phyloP scores from a whole-genome alignment of 257 asterid species.

The Lycium ferocissimum region DNA sequence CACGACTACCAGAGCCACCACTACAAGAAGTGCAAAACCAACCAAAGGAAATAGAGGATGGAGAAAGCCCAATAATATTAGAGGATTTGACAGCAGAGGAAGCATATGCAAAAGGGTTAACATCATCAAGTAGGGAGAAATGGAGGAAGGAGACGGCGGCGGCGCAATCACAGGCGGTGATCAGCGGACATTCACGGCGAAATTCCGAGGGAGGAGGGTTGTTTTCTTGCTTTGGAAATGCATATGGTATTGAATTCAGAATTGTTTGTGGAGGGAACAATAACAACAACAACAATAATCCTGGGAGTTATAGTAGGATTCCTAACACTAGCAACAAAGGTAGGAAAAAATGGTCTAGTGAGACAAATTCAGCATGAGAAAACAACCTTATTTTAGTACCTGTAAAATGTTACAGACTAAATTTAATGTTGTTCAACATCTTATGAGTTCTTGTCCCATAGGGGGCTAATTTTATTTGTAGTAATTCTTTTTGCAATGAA shows the following conservation, averaged over 20 bases:
- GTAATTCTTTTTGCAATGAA: background rate
- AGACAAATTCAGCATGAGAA: conserved; percentile 46
- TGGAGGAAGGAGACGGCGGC: conserved; percentile 28
- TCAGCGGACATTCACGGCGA: conserved; percentile 35
- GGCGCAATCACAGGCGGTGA: background rate
- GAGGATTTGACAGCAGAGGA: conserved; percentile 68
- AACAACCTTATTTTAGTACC: conserved; percentile 3
- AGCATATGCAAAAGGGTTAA: conserved; percentile 62
- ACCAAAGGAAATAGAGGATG: conserved; percentile 16
- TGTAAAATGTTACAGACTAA: background rate
- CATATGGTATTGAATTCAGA: conserved; percentile 66
- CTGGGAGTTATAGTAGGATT: background rate
- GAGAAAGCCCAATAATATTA: conserved; percentile 56
- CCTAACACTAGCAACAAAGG: conserved; percentile 37
- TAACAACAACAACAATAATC: background rate
- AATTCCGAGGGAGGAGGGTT: conserved; percentile 56
- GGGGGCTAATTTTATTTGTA: background rate
- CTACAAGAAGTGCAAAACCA: background rate
- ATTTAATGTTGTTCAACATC: background rate
- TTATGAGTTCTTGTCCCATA: background rate
- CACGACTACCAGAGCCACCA: conserved; percentile 29
- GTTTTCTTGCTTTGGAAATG: conserved; percentile 66
- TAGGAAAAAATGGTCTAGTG: conserved; percentile 40
- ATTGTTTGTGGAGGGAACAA: conserved; percentile 65
- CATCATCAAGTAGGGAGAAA: conserved; percentile 37